A percentile compares a stretch with the other conserved stretches of the same genome.
Evolutionary conservation across 2,329 filamentous ascomycete species (phyloP).

Genomic region (Talaromyces albobiverticillius): DNA sequence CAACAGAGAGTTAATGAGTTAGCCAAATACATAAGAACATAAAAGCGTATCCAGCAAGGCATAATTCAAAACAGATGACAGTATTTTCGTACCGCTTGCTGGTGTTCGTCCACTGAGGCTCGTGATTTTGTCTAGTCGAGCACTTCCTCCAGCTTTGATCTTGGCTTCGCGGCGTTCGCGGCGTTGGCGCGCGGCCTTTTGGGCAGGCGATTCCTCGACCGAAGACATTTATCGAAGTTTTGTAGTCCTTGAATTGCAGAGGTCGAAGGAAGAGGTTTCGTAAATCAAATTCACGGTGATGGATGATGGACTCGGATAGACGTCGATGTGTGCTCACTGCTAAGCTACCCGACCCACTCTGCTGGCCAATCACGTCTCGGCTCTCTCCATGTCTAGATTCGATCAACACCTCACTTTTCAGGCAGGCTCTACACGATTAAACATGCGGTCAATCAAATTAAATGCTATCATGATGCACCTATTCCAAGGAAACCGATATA

Average conservation of each 20-base stretch:
- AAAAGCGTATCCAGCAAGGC: background rate
- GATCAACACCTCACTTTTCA: background rate
- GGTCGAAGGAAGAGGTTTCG: too few relatives aligned
- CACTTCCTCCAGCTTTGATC: slow-evolving; percentile 56
- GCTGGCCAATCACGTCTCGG: background rate
- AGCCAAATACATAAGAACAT: background rate
- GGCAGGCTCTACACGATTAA: background rate
- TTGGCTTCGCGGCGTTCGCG: slow-evolving; percentile 64
- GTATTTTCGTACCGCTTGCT: slow-evolving; percentile 30
- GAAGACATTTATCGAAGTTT: slow-evolving; percentile 28
- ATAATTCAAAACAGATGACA: slow-evolving; percentile 7
- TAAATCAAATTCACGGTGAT: too few relatives aligned
- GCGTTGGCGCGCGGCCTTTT: slow-evolving; percentile 56
- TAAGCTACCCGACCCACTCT: background rate
- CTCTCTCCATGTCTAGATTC: background rate
- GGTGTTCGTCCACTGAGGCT: slow-evolving; percentile 54
- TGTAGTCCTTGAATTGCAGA: background rate
- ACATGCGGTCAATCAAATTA: background rate
- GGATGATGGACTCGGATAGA: background rate
- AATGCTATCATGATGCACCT: background rate
- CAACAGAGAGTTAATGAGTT: background rate
- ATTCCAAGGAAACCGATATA: background rate
- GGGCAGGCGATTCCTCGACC: slow-evolving; percentile 45
- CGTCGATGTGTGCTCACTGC: slow-evolving; percentile 5
- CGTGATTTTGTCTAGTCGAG: slow-evolving; percentile 61